Conservation (phyloP, 2,329 filamentous ascomycete species). For the Lachnellula cervina region DNA sequence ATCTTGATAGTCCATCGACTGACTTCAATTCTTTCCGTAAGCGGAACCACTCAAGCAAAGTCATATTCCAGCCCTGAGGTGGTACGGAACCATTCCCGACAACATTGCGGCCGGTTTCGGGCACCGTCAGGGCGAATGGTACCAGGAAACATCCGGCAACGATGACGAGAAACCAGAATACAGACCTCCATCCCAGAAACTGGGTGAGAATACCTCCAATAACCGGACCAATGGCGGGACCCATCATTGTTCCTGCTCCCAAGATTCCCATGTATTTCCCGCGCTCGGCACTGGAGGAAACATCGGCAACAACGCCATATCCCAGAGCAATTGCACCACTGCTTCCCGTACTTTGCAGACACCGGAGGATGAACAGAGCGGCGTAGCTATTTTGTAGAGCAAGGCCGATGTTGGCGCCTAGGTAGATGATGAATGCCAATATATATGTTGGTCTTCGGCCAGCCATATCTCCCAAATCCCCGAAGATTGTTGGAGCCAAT, state of each 20-base stretch:
- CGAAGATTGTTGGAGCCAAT: slow-evolving; percentile 53
- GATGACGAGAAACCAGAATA: slow-evolving; percentile 52
- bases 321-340: slow-evolving; percentile 61
- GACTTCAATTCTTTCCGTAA: slow-evolving; percentile 23
- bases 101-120: slow-evolving; percentile 32
- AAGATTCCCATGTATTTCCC: slow-evolving; percentile 69
- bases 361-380: slow-evolving; percentile 50
- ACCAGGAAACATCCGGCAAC: slow-evolving; percentile 37
- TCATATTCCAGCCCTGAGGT: slow-evolving; percentile 54
- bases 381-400: slow-evolving; percentile 47
- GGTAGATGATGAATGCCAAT: slow-evolving; percentile 50
- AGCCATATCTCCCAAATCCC: slow-evolving; percentile 50
- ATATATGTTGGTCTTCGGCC: slow-evolving; percentile 54
- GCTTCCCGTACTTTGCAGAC: slow-evolving; percentile 53
- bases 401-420: slow-evolving; percentile 52
- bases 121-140: slow-evolving; percentile 26
- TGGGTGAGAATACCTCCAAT: slow-evolving; percentile 45
- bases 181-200: slow-evolving; percentile 44
- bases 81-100: slow-evolving; percentile 45
- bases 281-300: slow-evolving; percentile 63
- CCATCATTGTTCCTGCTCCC: slow-evolving; percentile 48
- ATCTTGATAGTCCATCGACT: slow-evolving; percentile 21
- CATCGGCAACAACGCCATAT: slow-evolving; percentile 67
- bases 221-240: slow-evolving; percentile 44
- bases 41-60: slow-evolving; percentile 43